Evolutionary conservation across 768 basidiomycete species (phyloP).

Genomic region (Lentinula detonsa): DNA sequence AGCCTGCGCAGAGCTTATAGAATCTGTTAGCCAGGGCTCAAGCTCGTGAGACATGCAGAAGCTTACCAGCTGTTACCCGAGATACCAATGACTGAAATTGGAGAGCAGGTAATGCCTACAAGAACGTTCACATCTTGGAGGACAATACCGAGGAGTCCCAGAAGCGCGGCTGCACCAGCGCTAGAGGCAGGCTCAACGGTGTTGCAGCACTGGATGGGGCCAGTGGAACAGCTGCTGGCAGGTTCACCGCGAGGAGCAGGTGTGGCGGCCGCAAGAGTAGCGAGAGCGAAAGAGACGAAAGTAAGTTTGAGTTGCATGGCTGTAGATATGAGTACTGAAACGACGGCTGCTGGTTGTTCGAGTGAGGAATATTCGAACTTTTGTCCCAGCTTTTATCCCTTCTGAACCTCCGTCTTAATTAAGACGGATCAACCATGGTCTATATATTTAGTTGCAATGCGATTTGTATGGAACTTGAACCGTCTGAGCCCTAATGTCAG

Average conservation of each 20-base stretch:
- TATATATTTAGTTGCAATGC: too few relatives aligned
- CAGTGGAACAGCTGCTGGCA: slow-evolving; percentile 19
- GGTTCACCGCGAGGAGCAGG: slow-evolving; percentile 10
- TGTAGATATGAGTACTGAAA: background rate
- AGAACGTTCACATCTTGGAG: slow-evolving; percentile 33
- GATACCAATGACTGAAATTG: background rate
- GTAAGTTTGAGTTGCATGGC: slow-evolving; percentile 4
- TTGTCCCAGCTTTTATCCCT: background rate
- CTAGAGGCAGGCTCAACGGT: slow-evolving; percentile 14
- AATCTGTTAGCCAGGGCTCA: background rate
- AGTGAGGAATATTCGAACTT: background rate
- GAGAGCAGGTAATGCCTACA: slow-evolving; percentile 6
- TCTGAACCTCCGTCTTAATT: background rate
- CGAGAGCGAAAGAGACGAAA: slow-evolving; percentile 4
- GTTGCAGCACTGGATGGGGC: slow-evolving; percentile 24
- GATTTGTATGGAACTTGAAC: background rate
- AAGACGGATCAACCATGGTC: too few relatives aligned
- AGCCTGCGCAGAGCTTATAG: background rate
- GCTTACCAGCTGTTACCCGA: background rate
- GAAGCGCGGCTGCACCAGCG: slow-evolving; percentile 5
- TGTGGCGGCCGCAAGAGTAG: slow-evolving; percentile 14
- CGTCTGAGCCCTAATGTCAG: too few relatives aligned
- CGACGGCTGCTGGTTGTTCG: slow-evolving; percentile 2
- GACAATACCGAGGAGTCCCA: slow-evolving; percentile 29
- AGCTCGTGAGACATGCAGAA: too few relatives aligned